phyloP scores from a whole-genome alignment of 805 yeast species.

The Schwanniomyces polymorphus region DNA sequence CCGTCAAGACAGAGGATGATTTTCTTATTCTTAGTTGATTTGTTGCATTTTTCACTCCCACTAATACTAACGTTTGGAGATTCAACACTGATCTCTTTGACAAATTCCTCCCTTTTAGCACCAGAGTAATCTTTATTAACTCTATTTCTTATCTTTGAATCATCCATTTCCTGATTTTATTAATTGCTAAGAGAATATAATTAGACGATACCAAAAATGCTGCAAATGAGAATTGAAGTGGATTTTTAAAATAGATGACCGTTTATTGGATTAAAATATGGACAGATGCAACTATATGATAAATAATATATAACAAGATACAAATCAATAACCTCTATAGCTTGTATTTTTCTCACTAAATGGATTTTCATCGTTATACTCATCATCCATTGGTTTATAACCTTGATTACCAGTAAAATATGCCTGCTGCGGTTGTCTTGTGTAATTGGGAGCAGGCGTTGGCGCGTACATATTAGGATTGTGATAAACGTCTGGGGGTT shows the following conservation, averaged over 20 bases:
- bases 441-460: constrained; percentile 9
- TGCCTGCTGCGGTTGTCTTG: constrained; percentile 6
- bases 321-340: neutral
- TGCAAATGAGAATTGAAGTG: neutral
- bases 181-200: neutral
- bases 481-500: constrained; percentile 14
- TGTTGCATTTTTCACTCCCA: neutral
- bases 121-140: neutral
- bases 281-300: neutral
- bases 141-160: neutral
- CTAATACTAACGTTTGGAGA: neutral
- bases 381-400: neutral
- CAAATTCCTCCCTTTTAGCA: neutral
- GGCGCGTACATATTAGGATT: constrained; percentile 37
- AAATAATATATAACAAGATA: neutral
- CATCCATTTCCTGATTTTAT: neutral
- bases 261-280: neutral
- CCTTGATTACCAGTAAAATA: constrained; percentile 3
- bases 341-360: constrained; percentile 1
- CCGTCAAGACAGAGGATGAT: constrained; percentile 64
- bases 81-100: neutral
- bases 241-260: neutral
- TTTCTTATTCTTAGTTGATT: neutral
- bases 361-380: constrained; percentile 3
- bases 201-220: neutral